Evolutionary conservation across 2,329 filamentous ascomycete species (phyloP), one percentile per base, ranked within the genome.

Genomic region (Cordyceps tenuipes): DNA sequence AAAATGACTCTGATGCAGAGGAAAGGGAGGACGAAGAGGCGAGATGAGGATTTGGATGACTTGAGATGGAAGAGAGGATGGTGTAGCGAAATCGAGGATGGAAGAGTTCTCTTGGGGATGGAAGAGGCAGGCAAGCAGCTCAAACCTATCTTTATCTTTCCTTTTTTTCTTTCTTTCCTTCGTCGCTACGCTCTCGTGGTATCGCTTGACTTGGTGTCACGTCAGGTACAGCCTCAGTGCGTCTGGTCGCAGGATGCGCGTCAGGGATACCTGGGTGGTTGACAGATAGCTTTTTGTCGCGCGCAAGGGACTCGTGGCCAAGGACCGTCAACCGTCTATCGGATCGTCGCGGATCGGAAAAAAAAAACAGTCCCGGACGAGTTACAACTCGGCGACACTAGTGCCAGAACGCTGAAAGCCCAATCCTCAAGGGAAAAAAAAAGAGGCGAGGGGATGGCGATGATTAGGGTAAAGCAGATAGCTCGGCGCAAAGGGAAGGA

Each of bases 61-160:
- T 66, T 68, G 66, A 68, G 58, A 67, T 68, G 68, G 63, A 70
- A 57, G 46, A 52, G 36, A 57, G 46, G 48, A 44, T 58, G 66
- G 69, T 73, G 71, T 69, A 73, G 70, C 71, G 69, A 73, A 36
- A 70, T 72, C 64, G 68, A 67, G 66, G 71, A 69, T 68, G 67
- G 69, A 68, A 67, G 66, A 68, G 66, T 58, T 72, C 68, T 71
- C 68, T 68, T 69, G 73, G 68, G 70, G 66, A 72, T 69, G 68
- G 68, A 70, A 71, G 70, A 73, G 69, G 67, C 71, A 70, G 68
- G 70, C 72, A 66, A 68, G 69, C 67, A 70, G 69, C 70, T 73
- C 70, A 70, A 74, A 74, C 71, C 73, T 72, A 68, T 36, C 34
- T 36, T 64, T 26, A 21, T 54, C 10, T 19, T 39, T 53, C 21